These are phyloP conservation scores for Przewalskia tangutica DNA, from an alignment of 257 asterid genomes.

Conservation along the genomic window DNA sequence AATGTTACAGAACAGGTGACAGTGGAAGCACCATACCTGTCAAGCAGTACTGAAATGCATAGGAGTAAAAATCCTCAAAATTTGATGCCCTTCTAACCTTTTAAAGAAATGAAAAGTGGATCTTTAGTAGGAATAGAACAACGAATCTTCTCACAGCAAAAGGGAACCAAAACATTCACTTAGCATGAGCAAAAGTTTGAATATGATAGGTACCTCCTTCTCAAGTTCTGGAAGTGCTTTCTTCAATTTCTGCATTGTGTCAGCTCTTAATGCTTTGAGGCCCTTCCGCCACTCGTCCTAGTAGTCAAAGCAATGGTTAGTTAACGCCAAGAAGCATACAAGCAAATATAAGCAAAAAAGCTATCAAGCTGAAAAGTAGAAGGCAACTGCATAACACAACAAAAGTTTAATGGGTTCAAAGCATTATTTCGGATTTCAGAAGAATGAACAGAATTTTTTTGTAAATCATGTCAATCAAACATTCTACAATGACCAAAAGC, in stretches of 20 bases:
- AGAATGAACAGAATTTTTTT: background rate
- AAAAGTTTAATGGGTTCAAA: background rate
- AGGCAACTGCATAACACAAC: background rate
- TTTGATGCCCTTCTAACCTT: conserved; percentile 41
- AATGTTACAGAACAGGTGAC: background rate
- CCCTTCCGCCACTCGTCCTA: conserved; percentile 58
- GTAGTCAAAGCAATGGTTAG: background rate
- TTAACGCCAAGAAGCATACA: background rate
- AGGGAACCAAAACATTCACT: background rate
- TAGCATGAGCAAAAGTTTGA: conserved; percentile 1
- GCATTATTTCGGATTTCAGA: background rate
- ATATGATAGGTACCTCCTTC: conserved; percentile 47
- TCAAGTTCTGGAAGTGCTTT: conserved; percentile 70
- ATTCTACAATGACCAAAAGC: background rate
- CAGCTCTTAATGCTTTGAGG: conserved; percentile 62
- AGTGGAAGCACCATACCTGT: conserved; percentile 36
- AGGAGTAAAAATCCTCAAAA: conserved; percentile 54
- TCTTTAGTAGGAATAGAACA: background rate
- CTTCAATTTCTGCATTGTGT: conserved; percentile 56
- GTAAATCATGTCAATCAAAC: background rate
- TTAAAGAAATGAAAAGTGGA: conserved; percentile 8
- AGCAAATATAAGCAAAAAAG: background rate
- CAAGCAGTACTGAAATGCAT: conserved; percentile 59
- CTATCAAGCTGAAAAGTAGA: background rate
- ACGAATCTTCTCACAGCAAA: background rate